Evolutionary conservation across 2,329 filamentous ascomycete species (phyloP).

Genomic region (Acephala macrosclerotiorum): DNA sequence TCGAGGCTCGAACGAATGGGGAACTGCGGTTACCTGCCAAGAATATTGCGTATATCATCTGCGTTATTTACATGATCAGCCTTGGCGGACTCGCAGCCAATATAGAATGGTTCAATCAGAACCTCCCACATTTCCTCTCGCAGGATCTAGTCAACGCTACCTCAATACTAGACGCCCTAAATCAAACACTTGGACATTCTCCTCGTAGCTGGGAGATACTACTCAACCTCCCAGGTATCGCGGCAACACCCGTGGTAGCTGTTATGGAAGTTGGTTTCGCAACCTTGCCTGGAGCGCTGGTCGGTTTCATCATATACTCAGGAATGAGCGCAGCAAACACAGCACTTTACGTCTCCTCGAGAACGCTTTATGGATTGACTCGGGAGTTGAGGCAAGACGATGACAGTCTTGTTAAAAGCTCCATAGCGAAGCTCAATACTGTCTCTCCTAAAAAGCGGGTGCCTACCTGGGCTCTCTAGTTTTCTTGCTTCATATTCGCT

Average conservation of each 20-base stretch:
- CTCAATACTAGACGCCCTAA: not conserved
- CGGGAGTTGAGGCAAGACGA: constrained; percentile 9
- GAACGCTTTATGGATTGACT: constrained; percentile 44
- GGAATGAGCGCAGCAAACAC: constrained; percentile 45
- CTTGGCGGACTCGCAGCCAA: constrained; percentile 17
- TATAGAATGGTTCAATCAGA: constrained; percentile 22
- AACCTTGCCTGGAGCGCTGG: constrained; percentile 37
- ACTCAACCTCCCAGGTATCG: not conserved
- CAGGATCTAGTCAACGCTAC: constrained; percentile 6
- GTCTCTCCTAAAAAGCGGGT: constrained; percentile 8
- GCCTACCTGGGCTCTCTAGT: constrained; percentile 6
- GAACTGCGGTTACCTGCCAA: constrained; percentile 39
- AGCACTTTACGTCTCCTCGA: constrained; percentile 46
- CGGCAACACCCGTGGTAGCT: constrained; percentile 10
- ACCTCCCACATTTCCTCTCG: constrained; percentile 13
- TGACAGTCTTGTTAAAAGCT: not conserved
- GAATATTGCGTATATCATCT: constrained; percentile 33
- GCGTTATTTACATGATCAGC: constrained; percentile 13
- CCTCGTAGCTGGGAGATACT: not conserved
- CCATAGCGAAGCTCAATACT: constrained; percentile 15
- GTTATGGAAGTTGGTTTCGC: constrained; percentile 16
- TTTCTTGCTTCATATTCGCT: constrained; percentile 11
- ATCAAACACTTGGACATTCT: constrained; percentile 2
- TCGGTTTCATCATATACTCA: constrained; percentile 42
- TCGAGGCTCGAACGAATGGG: constrained; percentile 41